Evolutionary conservation across 139 green algal species (phyloP), one percentile per base, ranked within the genome.

Genomic region (Astrephomene gubernaculifera): DNA sequence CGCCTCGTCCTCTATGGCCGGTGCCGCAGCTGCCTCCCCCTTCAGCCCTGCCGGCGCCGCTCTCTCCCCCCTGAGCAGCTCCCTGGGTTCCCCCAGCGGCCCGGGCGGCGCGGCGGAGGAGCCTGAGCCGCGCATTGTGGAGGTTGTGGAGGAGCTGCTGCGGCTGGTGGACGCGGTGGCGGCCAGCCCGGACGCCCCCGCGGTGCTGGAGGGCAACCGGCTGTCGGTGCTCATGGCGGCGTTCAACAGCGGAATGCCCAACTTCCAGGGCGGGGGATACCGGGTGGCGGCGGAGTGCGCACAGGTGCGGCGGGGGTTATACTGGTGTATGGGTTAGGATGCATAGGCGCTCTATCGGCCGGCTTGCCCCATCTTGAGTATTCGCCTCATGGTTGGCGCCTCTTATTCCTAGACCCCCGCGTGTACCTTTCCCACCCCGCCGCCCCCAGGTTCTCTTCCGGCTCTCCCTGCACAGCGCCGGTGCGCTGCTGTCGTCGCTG

Each of bases 111-210:
- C 17, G 22, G 57, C 57, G 22, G 57, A 6, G 12, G 45, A 61
- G 8, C 22, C 27, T 1, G 71, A 79, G 71, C 71, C 71, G 31
- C 22, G 31, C n/a, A 24, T 8, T 14, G 31, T 14, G 31, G 33
- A 45, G 19, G 71, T 79, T n/a, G 71, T 60, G 45, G 71, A 79
- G 71, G 45, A n/a, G 12, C 71, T 79, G 45, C 31, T 79, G 71
- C 31, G 71, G 45, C 71, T 79, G 71, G 0, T 79, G 31, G 71
- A 65, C 29, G 71, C 71, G 17, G 71, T 65, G 45, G 71, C 31
- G 10, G 71, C 17, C 17, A 27, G 5, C 31, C 5, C 6, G n/a
- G 43, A 41, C 6, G 35, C 52, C 7, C 24, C 35, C 22, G 53
- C 49, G 53, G 43, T 49, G 73, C n/a, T 63, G 53, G 53, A 14